A percentile compares a stretch with the other conserved stretches of the same genome.
Conservation (phyloP, 176 grass and related monocot genomes). For the Metroxylon sagu region DNA sequence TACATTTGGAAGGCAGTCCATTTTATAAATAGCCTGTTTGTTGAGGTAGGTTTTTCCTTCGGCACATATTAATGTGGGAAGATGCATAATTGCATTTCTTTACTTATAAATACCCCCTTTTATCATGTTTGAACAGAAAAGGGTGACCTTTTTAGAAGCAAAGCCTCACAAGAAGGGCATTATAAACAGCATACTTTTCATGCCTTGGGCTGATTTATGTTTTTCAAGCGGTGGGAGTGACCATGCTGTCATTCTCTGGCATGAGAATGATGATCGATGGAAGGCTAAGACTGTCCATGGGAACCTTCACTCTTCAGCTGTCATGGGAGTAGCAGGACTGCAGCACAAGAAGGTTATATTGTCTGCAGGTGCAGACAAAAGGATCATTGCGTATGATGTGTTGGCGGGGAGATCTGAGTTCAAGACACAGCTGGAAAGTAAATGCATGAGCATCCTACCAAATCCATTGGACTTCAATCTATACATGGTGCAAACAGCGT, state of each 20-base stretch:
- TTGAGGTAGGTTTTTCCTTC: too few species aligned
- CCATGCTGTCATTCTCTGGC: conserved; percentile 81
- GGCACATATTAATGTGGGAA: too few species aligned
- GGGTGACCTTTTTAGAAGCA: conserved; percentile 60
- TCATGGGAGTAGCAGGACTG: conserved; percentile 75
- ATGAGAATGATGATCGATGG: conserved; percentile 62
- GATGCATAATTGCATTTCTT: too few species aligned
- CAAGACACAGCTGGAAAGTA: conserved; percentile 71
- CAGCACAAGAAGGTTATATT: conserved; percentile 71
- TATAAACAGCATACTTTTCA: conserved; percentile 88
- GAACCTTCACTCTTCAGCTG: conserved; percentile 73
- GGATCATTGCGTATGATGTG: conserved; percentile 74
- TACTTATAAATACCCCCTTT: neutral
- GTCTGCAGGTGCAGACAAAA: conserved; percentile 86
- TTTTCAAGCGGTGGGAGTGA: conserved; percentile 78
- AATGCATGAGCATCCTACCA: conserved; percentile 87
- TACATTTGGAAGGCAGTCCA: too few species aligned
- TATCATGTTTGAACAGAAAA: conserved; percentile 48
- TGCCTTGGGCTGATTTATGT: conserved; percentile 69
- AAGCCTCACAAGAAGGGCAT: conserved; percentile 85
- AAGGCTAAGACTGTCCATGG: conserved; percentile 62
- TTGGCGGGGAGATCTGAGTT: conserved; percentile 63
- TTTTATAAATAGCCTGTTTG: too few species aligned
- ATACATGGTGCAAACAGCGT: conserved; percentile 95
- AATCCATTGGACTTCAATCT: conserved; percentile 90